Conservation (phyloP, 192 early-diverging fungal species). For the Coemansia sp. region DNA sequence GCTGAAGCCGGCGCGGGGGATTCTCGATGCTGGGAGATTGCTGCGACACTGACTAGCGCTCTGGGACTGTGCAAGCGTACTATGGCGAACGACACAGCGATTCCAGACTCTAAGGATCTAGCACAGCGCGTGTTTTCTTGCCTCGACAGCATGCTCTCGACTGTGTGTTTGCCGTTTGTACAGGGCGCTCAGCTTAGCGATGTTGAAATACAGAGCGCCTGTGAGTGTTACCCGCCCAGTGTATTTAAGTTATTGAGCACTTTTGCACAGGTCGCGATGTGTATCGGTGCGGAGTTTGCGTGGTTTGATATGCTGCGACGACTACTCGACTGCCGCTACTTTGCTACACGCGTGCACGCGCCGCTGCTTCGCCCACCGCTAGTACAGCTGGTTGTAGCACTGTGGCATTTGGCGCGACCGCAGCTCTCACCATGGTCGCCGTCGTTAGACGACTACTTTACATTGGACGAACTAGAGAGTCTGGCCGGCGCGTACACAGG, state of each 20-base stretch:
- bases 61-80: slow-evolving; percentile 16
- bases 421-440: slow-evolving; percentile 48
- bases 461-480: slow-evolving; percentile 45
- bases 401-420: slow-evolving; percentile 38
- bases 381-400: slow-evolving; percentile 15
- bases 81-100: neutral
- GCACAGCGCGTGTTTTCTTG: neutral
- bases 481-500: slow-evolving; percentile 43
- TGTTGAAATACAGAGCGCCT: slow-evolving; percentile 1
- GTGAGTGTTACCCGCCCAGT: slow-evolving; percentile 6
- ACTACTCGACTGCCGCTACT: slow-evolving; percentile 40
- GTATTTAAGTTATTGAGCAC: slow-evolving; percentile 28
- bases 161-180: slow-evolving; percentile 21
- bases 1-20: neutral
- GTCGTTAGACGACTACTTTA: slow-evolving; percentile 35
- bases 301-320: slow-evolving; percentile 33
- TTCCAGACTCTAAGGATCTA: neutral
- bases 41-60: slow-evolving; percentile 9
- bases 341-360: slow-evolving; percentile 16
- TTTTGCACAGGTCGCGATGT: neutral
- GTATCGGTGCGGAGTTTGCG: slow-evolving; percentile 1
- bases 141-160: slow-evolving; percentile 4
- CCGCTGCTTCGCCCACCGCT: slow-evolving; percentile 13
- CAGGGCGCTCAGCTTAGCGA: slow-evolving; percentile 10
- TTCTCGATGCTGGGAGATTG: neutral